phyloP scores from a whole-genome alignment of 1,284 basidiomycete genomes.

The Boletus calvinii region DNA sequence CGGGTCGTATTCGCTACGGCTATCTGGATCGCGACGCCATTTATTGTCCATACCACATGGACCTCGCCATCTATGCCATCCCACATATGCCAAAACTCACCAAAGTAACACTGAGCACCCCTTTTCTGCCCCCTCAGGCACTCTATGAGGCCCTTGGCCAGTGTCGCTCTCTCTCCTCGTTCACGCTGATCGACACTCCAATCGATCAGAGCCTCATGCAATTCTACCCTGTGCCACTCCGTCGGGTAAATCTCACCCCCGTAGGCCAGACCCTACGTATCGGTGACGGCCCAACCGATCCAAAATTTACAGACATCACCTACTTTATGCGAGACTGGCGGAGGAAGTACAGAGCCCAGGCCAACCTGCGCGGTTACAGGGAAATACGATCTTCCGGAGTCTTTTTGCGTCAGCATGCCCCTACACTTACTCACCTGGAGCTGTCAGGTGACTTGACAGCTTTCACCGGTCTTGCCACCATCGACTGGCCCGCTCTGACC shows the following conservation, averaged over 20 bases:
- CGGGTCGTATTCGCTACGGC: constrained; percentile 32
- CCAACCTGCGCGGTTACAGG: constrained; percentile 29
- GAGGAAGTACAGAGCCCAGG: constrained; percentile 34
- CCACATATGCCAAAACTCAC: constrained; percentile 31
- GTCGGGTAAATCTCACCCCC: constrained; percentile 28
- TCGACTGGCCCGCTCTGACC: constrained; percentile 28
- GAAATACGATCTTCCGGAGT: constrained; percentile 33
- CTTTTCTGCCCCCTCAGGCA: constrained; percentile 31
- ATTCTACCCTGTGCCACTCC: constrained; percentile 27
- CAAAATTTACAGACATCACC: constrained; percentile 33
- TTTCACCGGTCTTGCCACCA: constrained; percentile 31
- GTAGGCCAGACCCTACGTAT: constrained; percentile 33
- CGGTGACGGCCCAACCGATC: constrained; percentile 34
- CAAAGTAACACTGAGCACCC: constrained; percentile 28
- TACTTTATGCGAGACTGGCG: constrained; percentile 38
- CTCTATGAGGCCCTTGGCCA: constrained; percentile 31
- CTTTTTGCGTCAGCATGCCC: constrained; percentile 33
- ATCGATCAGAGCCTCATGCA: constrained; percentile 36
- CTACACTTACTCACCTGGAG: constrained; percentile 29
- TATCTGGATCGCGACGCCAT: constrained; percentile 33
- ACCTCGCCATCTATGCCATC: constrained; percentile 26
- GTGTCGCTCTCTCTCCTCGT: constrained; percentile 28
- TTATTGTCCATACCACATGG: constrained; percentile 29
- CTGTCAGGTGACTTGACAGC: constrained; percentile 30
- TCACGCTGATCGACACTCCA: constrained; percentile 31